These are phyloP conservation scores for Glycyrrhiza uralensis DNA, from an alignment of 306 rosid genomes.

Conservation along the genomic window DNA sequence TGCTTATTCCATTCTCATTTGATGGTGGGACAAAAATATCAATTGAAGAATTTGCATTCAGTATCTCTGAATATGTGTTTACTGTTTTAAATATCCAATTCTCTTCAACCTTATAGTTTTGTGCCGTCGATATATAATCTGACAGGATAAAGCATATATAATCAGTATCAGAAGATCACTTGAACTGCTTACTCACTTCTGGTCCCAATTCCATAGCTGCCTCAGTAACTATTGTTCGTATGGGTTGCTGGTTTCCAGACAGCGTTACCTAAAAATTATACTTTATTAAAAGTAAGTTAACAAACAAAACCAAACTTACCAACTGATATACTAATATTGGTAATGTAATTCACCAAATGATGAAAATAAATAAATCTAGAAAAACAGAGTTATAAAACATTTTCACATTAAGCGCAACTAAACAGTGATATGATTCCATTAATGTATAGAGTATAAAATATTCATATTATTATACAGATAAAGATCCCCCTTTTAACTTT, in stretches of 20 bases:
- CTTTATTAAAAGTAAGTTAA: conserved; percentile 9
- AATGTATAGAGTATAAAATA: background rate
- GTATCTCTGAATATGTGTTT: background rate
- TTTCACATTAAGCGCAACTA: background rate
- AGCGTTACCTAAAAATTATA: conserved; percentile 59
- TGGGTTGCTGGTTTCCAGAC: conserved; percentile 83
- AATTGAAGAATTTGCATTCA: background rate
- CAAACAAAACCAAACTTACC: conserved; percentile 9
- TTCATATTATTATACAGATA: background rate
- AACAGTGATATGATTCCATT: background rate
- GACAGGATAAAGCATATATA: background rate
- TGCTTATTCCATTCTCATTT: background rate
- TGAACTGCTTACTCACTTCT: conserved; percentile 46
- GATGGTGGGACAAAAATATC: background rate
- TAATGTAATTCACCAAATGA: background rate
- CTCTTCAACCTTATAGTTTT: background rate
- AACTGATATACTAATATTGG: background rate
- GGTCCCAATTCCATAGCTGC: conserved; percentile 86
- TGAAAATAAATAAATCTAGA: conserved; percentile 1
- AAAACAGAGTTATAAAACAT: conserved; percentile 5
- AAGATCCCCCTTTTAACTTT: background rate
- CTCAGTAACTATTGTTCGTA: conserved; percentile 73
- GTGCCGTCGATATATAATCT: background rate
- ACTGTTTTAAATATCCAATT: background rate
- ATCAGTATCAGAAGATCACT: background rate